Percentiles rank a stretch among this genome's conserved stretches.
Evolutionary conservation across 129 eudicot species (phyloP).

Genomic region (Dittrichia graveolens): DNA sequence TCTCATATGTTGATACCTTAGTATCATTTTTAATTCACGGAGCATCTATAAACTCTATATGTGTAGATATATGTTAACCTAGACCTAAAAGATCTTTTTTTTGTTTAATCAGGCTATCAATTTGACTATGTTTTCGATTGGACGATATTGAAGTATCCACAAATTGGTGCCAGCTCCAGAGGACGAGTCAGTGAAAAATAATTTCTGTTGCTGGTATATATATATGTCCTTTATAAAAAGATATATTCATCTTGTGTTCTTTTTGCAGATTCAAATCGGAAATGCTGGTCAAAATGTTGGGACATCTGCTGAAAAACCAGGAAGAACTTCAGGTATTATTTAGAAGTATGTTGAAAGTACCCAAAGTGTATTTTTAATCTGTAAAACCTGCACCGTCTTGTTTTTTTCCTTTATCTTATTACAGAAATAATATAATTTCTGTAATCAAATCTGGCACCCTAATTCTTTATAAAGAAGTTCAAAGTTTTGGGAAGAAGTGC

Average conservation of each 20-base stretch:
- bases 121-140: constrained; percentile 98
- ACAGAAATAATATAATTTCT: background rate
- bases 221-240: background rate
- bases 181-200: constrained; percentile 56
- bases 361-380: background rate
- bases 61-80: constrained; percentile 15
- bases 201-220: background rate
- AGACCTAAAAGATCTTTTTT: background rate
- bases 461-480: background rate
- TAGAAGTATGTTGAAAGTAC: background rate
- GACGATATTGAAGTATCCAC: constrained; percentile 98
- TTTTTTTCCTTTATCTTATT: background rate
- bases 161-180: constrained; percentile 82
- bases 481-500: background rate
- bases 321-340: constrained; percentile 73
- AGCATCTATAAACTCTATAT: background rate
- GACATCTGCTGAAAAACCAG: constrained; percentile 77
- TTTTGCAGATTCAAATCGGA: constrained; percentile 61
- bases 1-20: constrained; percentile 14
- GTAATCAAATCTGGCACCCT: background rate
- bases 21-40: background rate
- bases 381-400: background rate
- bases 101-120: constrained; percentile 71
- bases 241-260: constrained; percentile 4
- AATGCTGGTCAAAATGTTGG: constrained; percentile 63